Evolutionary conservation across 495 filamentous ascomycete genomes (phyloP), one percentile per base, ranked within the genome.

Genomic region (Penicillium paxilli): DNA sequence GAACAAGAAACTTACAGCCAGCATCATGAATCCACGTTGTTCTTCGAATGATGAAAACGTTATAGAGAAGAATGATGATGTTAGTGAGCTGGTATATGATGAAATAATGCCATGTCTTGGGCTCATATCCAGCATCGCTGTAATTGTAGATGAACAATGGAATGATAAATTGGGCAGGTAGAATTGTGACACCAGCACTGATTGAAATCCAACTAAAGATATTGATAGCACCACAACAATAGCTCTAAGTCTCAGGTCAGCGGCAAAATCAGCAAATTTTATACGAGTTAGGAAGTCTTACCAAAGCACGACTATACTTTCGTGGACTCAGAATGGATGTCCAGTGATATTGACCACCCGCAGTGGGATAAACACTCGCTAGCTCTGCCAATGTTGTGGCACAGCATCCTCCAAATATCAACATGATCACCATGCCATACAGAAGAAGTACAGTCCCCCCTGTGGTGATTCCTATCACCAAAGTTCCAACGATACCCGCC

Each of bases 331-430:
- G 45, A 46, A 48, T 40, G 25, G 38, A 41, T 20, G 45, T 52
- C 55, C 55, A 64, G 47, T 65, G 62, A 44, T 65, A 80, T 56
- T 80, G 77, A 9, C 77, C 77, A 4, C 75, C 76, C 6, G 74
- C 73, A 1, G 78, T 79, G 0, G 75, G 74, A 64, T 73, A 79
- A 32, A 71, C 72, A 3, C 71, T 69, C 0, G 72, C 66, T 26
- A 81, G 62, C 57, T 81, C 78, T 20, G 69, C 75, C 17, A 79
- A 61, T n/a, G 70, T 72, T 1, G 67, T 62, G 5, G 71, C 74
- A 26, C 75, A 58, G 4, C 59, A 65, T 23, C 49, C 42, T 30
- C 47, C 50, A 8, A 58, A 37, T 10, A 64, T 32, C 11, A 54
- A 24, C 8, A 50, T 52, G 9, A 60, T 51, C 10, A 66, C 52